Base-by-base conservation (phyloP, 768 basidiomycete species). In the Hysterangium stoloniferum region DNA sequence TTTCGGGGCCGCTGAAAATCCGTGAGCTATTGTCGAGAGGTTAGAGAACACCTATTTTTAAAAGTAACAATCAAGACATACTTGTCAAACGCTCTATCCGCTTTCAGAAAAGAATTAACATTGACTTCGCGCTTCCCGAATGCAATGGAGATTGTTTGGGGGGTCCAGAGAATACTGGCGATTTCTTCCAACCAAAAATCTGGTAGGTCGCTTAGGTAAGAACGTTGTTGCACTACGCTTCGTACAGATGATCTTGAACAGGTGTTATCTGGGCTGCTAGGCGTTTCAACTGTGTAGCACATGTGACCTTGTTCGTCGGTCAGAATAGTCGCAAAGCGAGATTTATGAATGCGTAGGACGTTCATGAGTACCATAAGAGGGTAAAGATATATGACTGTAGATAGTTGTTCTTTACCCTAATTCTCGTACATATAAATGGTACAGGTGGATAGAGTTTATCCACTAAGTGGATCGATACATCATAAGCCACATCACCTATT, bases 101-200 rank as follows among this genome's bases (percentile, higher is more conserved):
- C 31, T 15, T 20, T 36, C 35, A 50, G 17, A 19, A 41, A 50
- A 2, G 37, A n/a, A n/a, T 41, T 41, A n/a, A 25, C 28, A 6
- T 42, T 32, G 13, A 50, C 36, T 6, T 15, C 33, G 11, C 22
- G 17, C 24, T 7, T 31, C 19, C 37, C 37, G 28, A 50, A 31
- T 17, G 31, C 17, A 13, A 50, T 29, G 12, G 33, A 50, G 3
- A 38, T 25, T 3, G 36, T 34, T 6, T 13, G 27, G 19, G 15
- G 17, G 15, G 25, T 13, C 48, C 48, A 50, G 11, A 17, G 13
- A 33, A 50, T 32, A 20, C 33, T 50, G 11, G 48, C 48, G 33
- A 50, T 50, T 24, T 50, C 48, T 3, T 50, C 48, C 27, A 40
- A 41, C 48, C 48, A 50, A n/a, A 41, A 50, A 41, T 50, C 48